Evolutionary conservation across 106 monocot species (phyloP).

Genomic region (Dendrobium huoshanense): DNA sequence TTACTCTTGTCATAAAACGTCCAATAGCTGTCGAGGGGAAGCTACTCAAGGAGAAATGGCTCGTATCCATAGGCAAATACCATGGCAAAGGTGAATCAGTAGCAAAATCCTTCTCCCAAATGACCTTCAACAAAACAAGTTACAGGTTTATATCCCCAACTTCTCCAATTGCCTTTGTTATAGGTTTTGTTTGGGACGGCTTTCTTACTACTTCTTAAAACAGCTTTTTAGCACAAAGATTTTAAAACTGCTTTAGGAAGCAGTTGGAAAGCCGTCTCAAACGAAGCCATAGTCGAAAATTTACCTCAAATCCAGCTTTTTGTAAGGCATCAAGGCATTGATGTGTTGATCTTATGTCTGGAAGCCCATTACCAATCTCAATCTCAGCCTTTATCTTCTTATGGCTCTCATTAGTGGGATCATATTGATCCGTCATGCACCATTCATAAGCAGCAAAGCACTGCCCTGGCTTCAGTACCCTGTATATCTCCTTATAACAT

Average conservation of each 20-base stretch:
- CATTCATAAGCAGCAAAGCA: conserved; percentile 97
- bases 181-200: too few relatives aligned
- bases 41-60: conserved; percentile 74
- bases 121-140: conserved; percentile 32
- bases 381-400: conserved; percentile 80
- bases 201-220: too few relatives aligned
- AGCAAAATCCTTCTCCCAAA: conserved; percentile 87
- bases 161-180: not conserved
- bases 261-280: too few relatives aligned
- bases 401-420: conserved; percentile 66
- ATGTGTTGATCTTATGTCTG: conserved; percentile 66
- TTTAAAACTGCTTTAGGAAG: too few relatives aligned
- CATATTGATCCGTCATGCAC: conserved; percentile 87
- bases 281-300: not conserved
- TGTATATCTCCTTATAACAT: conserved; percentile 87
- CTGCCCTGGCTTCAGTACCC: conserved; percentile 91
- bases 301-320: conserved; percentile 90
- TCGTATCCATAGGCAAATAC: conserved; percentile 82
- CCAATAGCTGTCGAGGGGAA: conserved; percentile 81
- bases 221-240: too few relatives aligned
- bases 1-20: conserved; percentile 59
- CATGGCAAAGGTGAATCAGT: conserved; percentile 76
- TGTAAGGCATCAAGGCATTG: conserved; percentile 84
- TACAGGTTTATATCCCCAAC: not conserved
- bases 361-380: conserved; percentile 93